Evolutionary conservation across 257 asterid species (phyloP), one percentile per base, ranked within the genome.

Genomic region (Lithospermum erythrorhizon): DNA sequence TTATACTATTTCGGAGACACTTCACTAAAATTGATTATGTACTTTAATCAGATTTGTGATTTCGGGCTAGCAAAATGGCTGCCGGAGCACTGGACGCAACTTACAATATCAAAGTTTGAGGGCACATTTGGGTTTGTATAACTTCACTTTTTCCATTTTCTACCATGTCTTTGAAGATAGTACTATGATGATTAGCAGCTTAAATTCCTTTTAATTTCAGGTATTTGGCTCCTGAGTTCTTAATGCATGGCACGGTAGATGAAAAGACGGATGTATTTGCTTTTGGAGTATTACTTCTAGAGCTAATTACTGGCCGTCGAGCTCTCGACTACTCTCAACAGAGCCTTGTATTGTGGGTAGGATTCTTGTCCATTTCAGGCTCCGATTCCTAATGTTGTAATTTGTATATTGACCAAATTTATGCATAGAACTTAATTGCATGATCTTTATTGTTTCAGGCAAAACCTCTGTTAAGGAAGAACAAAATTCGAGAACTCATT

Each of bases 321-420:
- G 97, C 97, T 18, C 79, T 90, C 32, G 97, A 90, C 75, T 87
- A 87, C 78, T 83, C 96, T 0, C 96, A 80, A 70, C 97, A 90
- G 72, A 90, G 96, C 86, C 96, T 91, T 23, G 94, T 91, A 64
- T 74, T 91, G 74, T 91, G 98, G 98, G 98, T 88, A 83, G 2
- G 86, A 61, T 25, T n/a, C 55, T 62, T 54, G 58, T 45, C 21
- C n/a, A 1, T 21, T 48, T n/a, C n/a, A 15, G 20, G 32, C 21
- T 41, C 13, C 13, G 47, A 18, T 55, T 51, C 23, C 19, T 22
- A 22, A 9, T 56, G 60, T 14, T 57, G 30, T 27, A 37, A 25
- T 3, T n/a, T n/a, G n/a, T 10, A 25, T 16, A 16, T n/a, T 20
- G 19, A 8, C 6, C 55, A 2, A 30, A 30, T 30, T 30, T 24